These are phyloP conservation scores for Glomus cerebriforme DNA, from an alignment of 192 early-diverging fungal genomes.

Conservation along the genomic window DNA sequence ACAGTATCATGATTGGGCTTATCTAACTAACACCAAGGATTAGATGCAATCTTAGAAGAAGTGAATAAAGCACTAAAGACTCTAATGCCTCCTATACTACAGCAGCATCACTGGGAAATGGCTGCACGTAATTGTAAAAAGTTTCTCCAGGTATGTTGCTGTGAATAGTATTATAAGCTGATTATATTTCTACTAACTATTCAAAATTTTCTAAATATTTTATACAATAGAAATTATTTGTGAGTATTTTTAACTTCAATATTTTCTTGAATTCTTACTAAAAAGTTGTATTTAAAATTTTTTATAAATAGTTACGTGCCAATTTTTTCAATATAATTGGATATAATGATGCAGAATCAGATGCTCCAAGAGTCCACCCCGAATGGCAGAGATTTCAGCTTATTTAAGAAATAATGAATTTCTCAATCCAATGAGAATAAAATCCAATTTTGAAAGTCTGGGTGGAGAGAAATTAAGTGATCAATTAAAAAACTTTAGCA, in stretches of 20 bases:
- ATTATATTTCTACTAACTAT: too few relatives aligned
- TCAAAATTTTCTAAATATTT: too few relatives aligned
- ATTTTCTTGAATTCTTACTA: too few relatives aligned
- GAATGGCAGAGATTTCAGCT: neutral
- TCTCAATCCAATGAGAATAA: neutral
- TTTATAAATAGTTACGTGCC: neutral
- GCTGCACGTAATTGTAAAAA: conserved; percentile 21
- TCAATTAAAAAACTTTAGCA: too few relatives aligned
- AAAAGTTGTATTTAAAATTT: too few relatives aligned
- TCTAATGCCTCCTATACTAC: neutral
- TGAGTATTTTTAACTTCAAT: too few relatives aligned
- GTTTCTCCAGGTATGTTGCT: conserved; percentile 15
- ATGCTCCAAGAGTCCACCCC: neutral
- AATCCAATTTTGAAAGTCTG: too few relatives aligned
- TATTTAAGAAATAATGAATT: neutral
- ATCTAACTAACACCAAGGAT: neutral
- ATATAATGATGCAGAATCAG: neutral
- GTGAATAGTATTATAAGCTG: too few relatives aligned
- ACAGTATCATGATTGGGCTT: neutral
- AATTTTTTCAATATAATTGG: conserved; percentile 11
- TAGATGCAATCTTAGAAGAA: conserved; percentile 19
- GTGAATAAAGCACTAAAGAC: too few relatives aligned
- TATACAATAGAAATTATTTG: too few relatives aligned
- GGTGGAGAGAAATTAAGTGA: too few relatives aligned
- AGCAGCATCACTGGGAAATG: conserved; percentile 13